A percentile compares a stretch with the other conserved stretches of the same genome.
Evolutionary conservation across 2,329 filamentous ascomycete species (phyloP).

Genomic region (Alternaria arbusti): DNA sequence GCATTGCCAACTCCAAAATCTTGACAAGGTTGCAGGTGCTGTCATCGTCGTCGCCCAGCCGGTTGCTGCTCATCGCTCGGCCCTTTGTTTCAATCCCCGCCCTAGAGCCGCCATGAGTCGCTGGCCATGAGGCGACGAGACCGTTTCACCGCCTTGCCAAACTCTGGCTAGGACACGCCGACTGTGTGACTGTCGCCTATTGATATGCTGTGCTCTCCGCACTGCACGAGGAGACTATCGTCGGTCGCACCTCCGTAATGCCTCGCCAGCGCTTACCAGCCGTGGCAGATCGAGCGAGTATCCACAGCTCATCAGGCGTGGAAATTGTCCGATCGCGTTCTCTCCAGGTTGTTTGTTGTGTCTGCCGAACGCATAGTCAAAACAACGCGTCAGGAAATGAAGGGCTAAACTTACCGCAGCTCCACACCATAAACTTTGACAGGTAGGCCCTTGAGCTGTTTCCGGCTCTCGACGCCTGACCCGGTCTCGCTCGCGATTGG

Average conservation of each 20-base stretch:
- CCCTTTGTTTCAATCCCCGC: slow-evolving; percentile 24
- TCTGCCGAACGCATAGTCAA: slow-evolving; percentile 27
- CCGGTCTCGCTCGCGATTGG: slow-evolving; percentile 30
- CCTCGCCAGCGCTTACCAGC: slow-evolving; percentile 7
- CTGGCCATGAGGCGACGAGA: slow-evolving; percentile 15
- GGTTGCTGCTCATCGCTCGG: slow-evolving; percentile 2
- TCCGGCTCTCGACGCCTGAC: slow-evolving; percentile 14
- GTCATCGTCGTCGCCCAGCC: slow-evolving; percentile 1
- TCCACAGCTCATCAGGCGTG: slow-evolving; percentile 4
- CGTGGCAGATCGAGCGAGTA: not conserved
- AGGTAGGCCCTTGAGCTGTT: slow-evolving; percentile 34
- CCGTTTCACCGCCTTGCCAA: slow-evolving; percentile 31
- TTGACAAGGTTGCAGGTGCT: not conserved
- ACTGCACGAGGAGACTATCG: slow-evolving; percentile 30
- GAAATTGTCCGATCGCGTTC: not conserved
- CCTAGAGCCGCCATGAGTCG: slow-evolving; percentile 28
- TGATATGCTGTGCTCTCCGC: slow-evolving; percentile 27
- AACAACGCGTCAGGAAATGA: slow-evolving; percentile 50
- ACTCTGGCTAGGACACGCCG: slow-evolving; percentile 28
- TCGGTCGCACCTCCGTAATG: slow-evolving; percentile 22
- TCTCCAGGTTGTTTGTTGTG: slow-evolving; percentile 31
- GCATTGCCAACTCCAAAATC: slow-evolving; percentile 4
- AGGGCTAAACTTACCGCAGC: slow-evolving; percentile 31
- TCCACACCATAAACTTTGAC: slow-evolving; percentile 33
- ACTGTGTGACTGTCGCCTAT: slow-evolving; percentile 32